These are phyloP conservation scores for Aspergillus costaricaensis DNA, from an alignment of 2,329 filamentous ascomycete species.

Conservation along the genomic window DNA sequence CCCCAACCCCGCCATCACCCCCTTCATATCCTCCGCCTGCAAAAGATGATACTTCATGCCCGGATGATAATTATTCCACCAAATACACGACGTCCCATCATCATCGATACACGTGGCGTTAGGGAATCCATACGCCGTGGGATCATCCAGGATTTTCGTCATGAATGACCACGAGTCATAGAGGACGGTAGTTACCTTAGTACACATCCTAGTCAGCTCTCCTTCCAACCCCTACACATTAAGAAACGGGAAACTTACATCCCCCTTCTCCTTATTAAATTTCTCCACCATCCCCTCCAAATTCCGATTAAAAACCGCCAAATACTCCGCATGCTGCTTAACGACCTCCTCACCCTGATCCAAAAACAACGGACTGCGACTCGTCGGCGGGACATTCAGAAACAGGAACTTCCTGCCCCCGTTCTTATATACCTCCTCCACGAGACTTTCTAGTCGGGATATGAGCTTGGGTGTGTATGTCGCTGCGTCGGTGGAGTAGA, in stretches of 20 bases:
- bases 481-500: conserved; percentile 32
- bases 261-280: conserved; percentile 21
- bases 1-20: conserved; percentile 21
- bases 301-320: conserved; percentile 28
- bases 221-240: too few relatives aligned
- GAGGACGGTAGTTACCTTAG: conserved; percentile 27
- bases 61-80: conserved; percentile 39
- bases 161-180: conserved; percentile 37
- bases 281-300: conserved; percentile 24
- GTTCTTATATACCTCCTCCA: conserved; percentile 52
- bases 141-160: conserved; percentile 30
- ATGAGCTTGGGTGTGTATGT: conserved; percentile 42
- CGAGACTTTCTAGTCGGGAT: conserved; percentile 46
- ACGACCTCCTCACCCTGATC: conserved; percentile 24
- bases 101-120: conserved; percentile 32
- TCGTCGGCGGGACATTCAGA: conserved; percentile 58
- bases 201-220: background rate
- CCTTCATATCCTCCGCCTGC: conserved; percentile 36
- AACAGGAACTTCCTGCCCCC: conserved; percentile 62
- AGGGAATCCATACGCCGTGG: conserved; percentile 28
- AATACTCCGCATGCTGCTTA: conserved; percentile 14
- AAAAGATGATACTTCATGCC: conserved; percentile 31
- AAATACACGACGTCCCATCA: conserved; percentile 32
- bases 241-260: conserved; percentile 21
- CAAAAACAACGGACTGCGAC: conserved; percentile 29